Evolutionary conservation across 305 asterid species (phyloP), one percentile per base, ranked within the genome.

Genomic region (Withania somnifera): DNA sequence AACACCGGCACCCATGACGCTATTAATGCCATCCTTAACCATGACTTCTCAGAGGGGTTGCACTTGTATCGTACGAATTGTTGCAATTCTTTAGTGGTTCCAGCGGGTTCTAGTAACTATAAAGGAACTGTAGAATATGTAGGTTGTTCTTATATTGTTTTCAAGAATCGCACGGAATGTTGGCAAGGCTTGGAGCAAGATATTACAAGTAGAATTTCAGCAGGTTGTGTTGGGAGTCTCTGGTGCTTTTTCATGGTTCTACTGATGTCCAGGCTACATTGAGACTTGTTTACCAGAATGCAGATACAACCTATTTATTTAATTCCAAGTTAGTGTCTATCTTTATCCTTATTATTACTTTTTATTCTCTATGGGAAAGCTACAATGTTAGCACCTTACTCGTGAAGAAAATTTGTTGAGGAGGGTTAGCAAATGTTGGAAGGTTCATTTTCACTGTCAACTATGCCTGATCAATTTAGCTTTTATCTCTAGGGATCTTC

Each of bases 121-220:
- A 83, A 86, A 66, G 85, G 85, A 82, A 67, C 38, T 28, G 54
- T 86, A 34, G 50, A 56, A 38, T 75, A 79, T 24, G 53, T 61
- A 7, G 58, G 75, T 3, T 36, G 38, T 42, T 54, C 82, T 32
- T 91, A 87, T 85, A 98, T 92, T 34, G 91, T 88, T 34, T 63
- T 93, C n/a, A 89, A 95, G 56, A 85, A 89, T 83, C 92, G 97
- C 52, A 89, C 42, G 61, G 94, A 92, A 76, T 67, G 84, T 38
- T 95, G 98, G 98, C 99, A 95, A 83, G 99, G 98, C 66, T 91
- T 95, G 80, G 97, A 91, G 83, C 98, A 95, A 90, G 97, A 95
- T 84, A 93, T 95, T 78, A 93, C 97, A 1, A 68, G 82, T 80
- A 84, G 90, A 87, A 88, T 93, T 85, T 86, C 87, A 22, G 66